Evolutionary conservation across 768 basidiomycete species (phyloP).

Genomic region (Podaxis sp.): DNA sequence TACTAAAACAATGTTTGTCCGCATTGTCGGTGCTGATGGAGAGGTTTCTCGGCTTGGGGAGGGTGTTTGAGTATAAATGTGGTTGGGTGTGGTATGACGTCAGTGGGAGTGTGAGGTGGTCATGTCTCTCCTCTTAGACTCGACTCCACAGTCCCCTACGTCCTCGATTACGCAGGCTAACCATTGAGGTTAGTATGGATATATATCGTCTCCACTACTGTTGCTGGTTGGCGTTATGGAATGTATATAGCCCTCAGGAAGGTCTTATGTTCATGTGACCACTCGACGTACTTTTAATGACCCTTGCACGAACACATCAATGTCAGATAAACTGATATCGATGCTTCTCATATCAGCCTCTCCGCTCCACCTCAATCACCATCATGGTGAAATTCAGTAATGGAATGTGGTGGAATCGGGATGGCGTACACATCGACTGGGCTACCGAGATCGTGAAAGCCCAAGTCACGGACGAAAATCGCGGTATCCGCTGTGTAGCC

Average conservation of each 20-base stretch:
- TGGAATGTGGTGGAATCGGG: constrained; percentile 31
- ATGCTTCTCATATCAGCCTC: not conserved
- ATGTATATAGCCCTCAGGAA: too few relatives aligned
- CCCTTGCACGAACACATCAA: not conserved
- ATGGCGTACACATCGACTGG: constrained; percentile 30
- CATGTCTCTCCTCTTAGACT: constrained; percentile 8
- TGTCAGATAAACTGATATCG: constrained; percentile 2
- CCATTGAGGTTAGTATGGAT: too few relatives aligned
- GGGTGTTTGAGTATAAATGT: constrained; percentile 6
- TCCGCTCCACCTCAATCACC: not conserved
- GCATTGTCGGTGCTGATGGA: not conserved
- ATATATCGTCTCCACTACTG: not conserved
- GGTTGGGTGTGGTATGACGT: constrained; percentile 12
- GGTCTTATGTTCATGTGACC: not conserved
- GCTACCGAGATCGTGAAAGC: constrained; percentile 29
- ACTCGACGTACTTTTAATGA: too few relatives aligned
- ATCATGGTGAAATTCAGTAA: constrained; percentile 32
- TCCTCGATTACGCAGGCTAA: not conserved
- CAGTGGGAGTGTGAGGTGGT: not conserved
- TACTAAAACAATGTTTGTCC: not conserved
- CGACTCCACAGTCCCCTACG: not conserved
- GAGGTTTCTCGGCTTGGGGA: not conserved
- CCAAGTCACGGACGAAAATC: constrained; percentile 19
- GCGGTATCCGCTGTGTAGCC: constrained; percentile 28
- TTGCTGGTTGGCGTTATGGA: not conserved